Conservation (phyloP, 192 early-diverging fungal species). For the Lunasporangiospora selenospora region DNA sequence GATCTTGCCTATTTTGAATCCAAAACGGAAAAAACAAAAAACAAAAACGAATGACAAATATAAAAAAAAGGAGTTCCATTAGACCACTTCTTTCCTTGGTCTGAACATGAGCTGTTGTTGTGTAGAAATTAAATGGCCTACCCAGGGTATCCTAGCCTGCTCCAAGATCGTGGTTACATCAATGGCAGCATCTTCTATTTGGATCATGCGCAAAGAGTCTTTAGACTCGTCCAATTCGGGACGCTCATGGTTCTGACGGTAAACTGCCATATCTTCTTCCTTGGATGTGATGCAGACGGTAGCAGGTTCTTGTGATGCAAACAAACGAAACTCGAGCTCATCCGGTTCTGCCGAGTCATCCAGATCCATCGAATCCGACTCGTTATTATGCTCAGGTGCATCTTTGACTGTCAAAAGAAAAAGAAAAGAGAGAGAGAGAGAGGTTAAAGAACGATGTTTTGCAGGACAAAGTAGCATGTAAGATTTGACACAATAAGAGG, state of each 20-base stretch:
- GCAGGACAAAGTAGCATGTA: too few relatives aligned
- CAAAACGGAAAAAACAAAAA: neutral
- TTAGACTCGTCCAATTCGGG: slow-evolving; percentile 22
- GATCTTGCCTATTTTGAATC: slow-evolving; percentile 15
- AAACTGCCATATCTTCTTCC: slow-evolving; percentile 1
- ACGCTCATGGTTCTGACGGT: slow-evolving; percentile 1
- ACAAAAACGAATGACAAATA: neutral
- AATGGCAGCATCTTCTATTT: slow-evolving; percentile 23
- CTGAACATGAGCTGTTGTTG: neutral
- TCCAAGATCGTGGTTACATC: slow-evolving; percentile 14
- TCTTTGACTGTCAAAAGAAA: too few relatives aligned
- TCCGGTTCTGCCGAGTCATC: neutral
- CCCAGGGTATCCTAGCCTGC: slow-evolving; percentile 29
- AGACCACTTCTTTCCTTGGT: too few relatives aligned
- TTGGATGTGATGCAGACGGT: slow-evolving; percentile 7
- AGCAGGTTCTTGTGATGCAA: slow-evolving; percentile 37
- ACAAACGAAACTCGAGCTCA: slow-evolving; percentile 34
- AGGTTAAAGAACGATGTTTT: too few relatives aligned
- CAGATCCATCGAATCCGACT: too few relatives aligned
- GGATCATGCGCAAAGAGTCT: slow-evolving; percentile 29
- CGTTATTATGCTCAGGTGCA: too few relatives aligned
- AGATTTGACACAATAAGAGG: too few relatives aligned
- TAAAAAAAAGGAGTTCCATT: neutral
- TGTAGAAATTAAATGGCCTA: neutral
- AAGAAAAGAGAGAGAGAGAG: too few relatives aligned